Evolutionary conservation across 495 filamentous ascomycete species (phyloP), one percentile per base, ranked within the genome.

Genomic region (Penicillium mononematosum): DNA sequence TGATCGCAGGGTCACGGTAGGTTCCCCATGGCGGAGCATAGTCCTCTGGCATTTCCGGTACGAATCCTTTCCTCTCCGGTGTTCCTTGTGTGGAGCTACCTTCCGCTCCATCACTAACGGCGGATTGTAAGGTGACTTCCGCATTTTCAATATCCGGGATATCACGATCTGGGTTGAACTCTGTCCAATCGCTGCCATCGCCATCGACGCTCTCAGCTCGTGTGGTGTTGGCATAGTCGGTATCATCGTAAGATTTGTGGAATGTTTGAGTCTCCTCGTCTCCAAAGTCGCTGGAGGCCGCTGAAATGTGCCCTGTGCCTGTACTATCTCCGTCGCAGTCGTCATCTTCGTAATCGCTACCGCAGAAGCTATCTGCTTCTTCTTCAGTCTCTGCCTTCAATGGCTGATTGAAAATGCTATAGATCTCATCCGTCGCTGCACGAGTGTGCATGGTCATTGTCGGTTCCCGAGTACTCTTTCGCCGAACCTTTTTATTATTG

Each of bases 381-480:
- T 67, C 63, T 17, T 78, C 73, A 12, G 70, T 70, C 62, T 81
- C 70, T 36, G 77, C 76, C 62, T 89, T 84, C 45, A 96, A 70
- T 8, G 95, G 93, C 45, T 95, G 90, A 64, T 94, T 98, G 74
- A 98, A 98, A 41, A 98, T 86, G 58, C 89, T 90, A 70, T 98
- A 96, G 47, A 98, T 97, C 59, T 98, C 95, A 65, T 98, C 92
- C 47, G 91, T 96, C 1, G 94, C 94, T 51, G 92, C 93, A 50
- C 85, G 90, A 17, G 94, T 98, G 66, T 97, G 90, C 59, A 98
- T 82, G 1, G 94, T 98, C 92, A 98, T 97, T 1, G 94, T 98
- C 25, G 91, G 90, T 66, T 96, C 91, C 2, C 81, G 71, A 12
- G 83, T 81, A 68, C 87, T 89, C 75, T 90, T 92, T 46, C 83